These are phyloP conservation scores for Penicillium sp. DNA, from an alignment of 2,329 filamentous ascomycete genomes.

Conservation along the genomic window DNA sequence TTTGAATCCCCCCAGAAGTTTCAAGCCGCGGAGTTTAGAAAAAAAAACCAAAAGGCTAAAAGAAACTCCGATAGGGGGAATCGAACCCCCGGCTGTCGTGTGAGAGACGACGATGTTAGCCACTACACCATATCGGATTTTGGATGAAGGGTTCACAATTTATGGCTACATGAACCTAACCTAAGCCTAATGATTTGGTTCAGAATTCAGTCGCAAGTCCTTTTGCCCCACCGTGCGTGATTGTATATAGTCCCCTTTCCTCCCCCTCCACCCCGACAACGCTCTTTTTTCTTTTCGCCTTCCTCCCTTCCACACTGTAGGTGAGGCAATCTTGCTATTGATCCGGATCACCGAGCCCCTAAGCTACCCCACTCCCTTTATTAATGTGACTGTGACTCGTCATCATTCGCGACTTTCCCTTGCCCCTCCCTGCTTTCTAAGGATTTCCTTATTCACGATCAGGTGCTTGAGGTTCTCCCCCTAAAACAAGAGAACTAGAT, in stretches of 20 bases:
- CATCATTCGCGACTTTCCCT: too few species aligned
- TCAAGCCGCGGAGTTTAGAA: background rate
- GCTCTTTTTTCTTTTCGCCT: background rate
- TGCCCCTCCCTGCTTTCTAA: too few species aligned
- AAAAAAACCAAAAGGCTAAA: background rate
- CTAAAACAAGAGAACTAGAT: too few species aligned
- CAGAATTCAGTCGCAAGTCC: too few species aligned
- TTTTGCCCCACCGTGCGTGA: too few species aligned
- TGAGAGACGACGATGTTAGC: constrained; percentile 33
- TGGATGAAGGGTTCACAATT: too few species aligned
- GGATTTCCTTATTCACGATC: too few species aligned
- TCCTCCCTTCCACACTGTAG: background rate
- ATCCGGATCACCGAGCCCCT: background rate
- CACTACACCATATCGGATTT: constrained; percentile 24
- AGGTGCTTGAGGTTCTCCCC: too few species aligned
- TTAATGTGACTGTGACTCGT: too few species aligned
- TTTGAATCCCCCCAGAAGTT: too few species aligned
- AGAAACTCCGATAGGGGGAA: constrained; percentile 28
- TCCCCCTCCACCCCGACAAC: background rate
- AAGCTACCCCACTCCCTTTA: background rate
- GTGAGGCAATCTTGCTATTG: background rate
- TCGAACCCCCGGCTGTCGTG: constrained; percentile 32
- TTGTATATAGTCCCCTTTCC: background rate
- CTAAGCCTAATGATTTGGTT: too few species aligned
- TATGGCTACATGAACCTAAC: too few species aligned